Base-by-base conservation (phyloP, 202 grass and related monocot genomes). In the Setaria viridis region DNA sequence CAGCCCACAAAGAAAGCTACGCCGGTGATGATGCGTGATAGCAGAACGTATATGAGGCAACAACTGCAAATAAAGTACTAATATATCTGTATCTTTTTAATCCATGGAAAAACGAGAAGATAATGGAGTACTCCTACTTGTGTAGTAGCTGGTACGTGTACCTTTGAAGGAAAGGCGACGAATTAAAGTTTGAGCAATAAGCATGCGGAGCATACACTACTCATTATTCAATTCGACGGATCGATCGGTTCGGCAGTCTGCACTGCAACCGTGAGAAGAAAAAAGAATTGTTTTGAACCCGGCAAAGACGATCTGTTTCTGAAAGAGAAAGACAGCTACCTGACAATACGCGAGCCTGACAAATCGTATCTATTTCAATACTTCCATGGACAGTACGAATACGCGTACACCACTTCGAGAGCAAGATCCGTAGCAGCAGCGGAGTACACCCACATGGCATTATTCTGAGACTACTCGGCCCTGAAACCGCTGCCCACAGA, bases 11-110 rank as follows among this genome's bases (percentile, higher is more conserved):
- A 64, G 82, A 78, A 90, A 75, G 68, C 42, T 62, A 80, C n/a
- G 43, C 62, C 11, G 54, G 70, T 75, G 85, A 87, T 91, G 85
- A 84, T 71, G 51, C 37, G 8, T 14, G 68, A 35, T 85, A 84
- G 39, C 79, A 90, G 73, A 73, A 59, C 33, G 75, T 73, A 50
- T 80, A 76, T 64, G 89, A 80, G 84, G 70, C 45, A 80, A 70
- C 51, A 80, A 47, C 67, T 30, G 54, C 35, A 72, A 6, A 49
- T 11, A 11, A 49, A 21, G 6, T 34, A 33, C 0, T 74, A 6
- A 50, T 12, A 15, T 1, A 16, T 29, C 11, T 59, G 66, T 60
- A 56, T 67, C 14, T 67, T 67, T 62, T 46, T 45, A 3, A 45
- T 41, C 47, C 62, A 76, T 71, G 20, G 54, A 71, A 39, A 63